Conservation (phyloP, 2,329 filamentous ascomycete species). For the Cladophialophora yegresii region DNA sequence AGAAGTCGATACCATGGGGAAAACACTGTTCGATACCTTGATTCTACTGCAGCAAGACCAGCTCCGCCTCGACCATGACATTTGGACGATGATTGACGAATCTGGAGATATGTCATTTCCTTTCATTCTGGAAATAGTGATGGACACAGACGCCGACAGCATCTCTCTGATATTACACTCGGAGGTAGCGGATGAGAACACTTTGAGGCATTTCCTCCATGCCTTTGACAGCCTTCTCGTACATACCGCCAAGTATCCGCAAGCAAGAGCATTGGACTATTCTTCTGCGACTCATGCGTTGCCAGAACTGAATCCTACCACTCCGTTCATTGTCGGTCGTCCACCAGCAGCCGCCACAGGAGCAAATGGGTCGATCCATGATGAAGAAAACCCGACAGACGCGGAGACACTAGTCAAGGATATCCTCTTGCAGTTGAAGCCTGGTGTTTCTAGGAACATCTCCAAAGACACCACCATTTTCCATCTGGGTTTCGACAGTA, state of each 20-base stretch:
- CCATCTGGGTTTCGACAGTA: constrained; percentile 86
- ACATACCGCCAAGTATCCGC: constrained; percentile 38
- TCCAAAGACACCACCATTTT: constrained; percentile 69
- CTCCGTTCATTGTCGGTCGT: background rate
- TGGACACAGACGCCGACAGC: constrained; percentile 54
- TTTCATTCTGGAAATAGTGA: constrained; percentile 73
- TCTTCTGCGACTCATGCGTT: constrained; percentile 10
- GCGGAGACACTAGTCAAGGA: constrained; percentile 13
- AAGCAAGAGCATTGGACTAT: constrained; percentile 26
- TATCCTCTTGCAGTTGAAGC: constrained; percentile 24
- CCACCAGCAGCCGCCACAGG: background rate
- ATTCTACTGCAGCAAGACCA: constrained; percentile 72
- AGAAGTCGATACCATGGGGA: constrained; percentile 49
- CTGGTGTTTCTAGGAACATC: constrained; percentile 3
- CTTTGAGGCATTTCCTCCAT: constrained; percentile 26
- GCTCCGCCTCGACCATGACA: constrained; percentile 46
- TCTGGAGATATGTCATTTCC: constrained; percentile 65
- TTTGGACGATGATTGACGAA: constrained; percentile 57
- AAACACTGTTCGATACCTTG: constrained; percentile 74
- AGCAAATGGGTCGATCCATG: background rate
- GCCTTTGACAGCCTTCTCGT: constrained; percentile 41
- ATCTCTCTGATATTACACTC: constrained; percentile 66
- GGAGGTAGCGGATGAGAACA: constrained; percentile 43
- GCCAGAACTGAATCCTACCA: constrained; percentile 8
- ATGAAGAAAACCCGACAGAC: constrained; percentile 8